Base-by-base conservation (phyloP, 1,139 yeast genomes). In the Candida glucosophila region DNA sequence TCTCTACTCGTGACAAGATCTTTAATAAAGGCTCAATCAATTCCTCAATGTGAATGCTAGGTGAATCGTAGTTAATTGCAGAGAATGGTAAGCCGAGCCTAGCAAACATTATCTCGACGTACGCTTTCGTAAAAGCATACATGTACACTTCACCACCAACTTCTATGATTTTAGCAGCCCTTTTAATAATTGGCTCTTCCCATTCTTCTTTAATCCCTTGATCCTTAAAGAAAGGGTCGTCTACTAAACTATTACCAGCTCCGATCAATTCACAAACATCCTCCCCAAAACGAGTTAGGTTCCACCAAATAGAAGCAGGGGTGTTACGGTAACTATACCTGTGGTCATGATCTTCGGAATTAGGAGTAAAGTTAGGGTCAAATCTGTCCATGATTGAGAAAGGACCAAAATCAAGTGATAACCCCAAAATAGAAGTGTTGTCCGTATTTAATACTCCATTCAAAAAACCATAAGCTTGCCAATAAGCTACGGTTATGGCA, bases 381-480 rank as follows among this genome's bases (percentile, higher is more conserved):
- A 78, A 90, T 30, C 72, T 73, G 45, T 88, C 96, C 76, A 81
- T 65, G 29, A 86, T 81, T 14, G 93, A 81, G 55, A 83, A 90
- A 1, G 98, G 98, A 4, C 98, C 98, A 49, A 79, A 90, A 51
- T 90, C 98, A 54, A 90, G 73, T 0, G 95, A 74, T 10, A 88
- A 58, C 0, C 98, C 98, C 23, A 79, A 47, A 5, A 90, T 64
- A 0, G 95, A 83, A 0, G 95, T 85, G 46, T 90, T 90, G 47
- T 90, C 98, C 0, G 97, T 88, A 47, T 90, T 90, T 32, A 90
- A 59, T 3, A 90, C 98, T 5, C 98, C 98, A 44, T 90, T 90
- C 42, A 88, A 55, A 44, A 88, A 86, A 3, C 96, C 97, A 50
- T 86, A 88, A 1, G 78, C 69, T 49, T 90, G 97, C 85, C 95